phyloP scores from a whole-genome alignment of 495 filamentous ascomycete genomes.

The Entonaema liquescens region DNA sequence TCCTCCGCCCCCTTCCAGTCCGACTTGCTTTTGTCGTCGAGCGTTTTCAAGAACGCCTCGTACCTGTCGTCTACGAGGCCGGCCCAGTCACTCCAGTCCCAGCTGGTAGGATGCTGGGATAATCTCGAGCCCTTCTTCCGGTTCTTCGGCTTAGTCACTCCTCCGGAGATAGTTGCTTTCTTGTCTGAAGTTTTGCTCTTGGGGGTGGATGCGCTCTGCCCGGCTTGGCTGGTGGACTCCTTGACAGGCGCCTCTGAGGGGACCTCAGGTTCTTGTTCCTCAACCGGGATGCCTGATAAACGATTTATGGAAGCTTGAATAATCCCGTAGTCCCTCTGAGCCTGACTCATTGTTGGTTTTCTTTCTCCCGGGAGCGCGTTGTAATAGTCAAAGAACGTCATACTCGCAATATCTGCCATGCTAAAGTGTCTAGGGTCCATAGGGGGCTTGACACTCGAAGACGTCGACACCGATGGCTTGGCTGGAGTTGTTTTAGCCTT shows the following conservation, averaged over 20 bases:
- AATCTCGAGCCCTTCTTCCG: background rate
- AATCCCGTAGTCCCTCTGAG: background rate
- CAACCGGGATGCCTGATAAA: too few relatives aligned
- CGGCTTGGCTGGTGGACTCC: too few relatives aligned
- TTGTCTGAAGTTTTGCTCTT: too few relatives aligned
- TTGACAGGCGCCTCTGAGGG: too few relatives aligned
- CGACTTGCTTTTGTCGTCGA: background rate
- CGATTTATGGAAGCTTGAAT: background rate
- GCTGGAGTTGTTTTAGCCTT: too few relatives aligned
- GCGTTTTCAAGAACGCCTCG: background rate
- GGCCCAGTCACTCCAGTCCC: background rate
- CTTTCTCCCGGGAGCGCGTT: background rate
- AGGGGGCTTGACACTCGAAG: too few relatives aligned
- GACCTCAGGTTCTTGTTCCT: too few relatives aligned
- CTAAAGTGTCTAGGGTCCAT: too few relatives aligned
- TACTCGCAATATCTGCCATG: background rate
- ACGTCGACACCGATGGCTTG: too few relatives aligned
- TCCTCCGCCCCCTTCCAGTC: background rate
- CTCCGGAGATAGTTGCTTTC: too few relatives aligned
- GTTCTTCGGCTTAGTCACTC: background rate
- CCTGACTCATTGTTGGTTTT: background rate
- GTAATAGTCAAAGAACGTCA: conserved; percentile 17
- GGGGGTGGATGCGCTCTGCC: too few relatives aligned
- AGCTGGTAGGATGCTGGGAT: background rate
- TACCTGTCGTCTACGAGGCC: background rate